Conservation (phyloP, 306 rosid species). For the Cicer pinnatifidum region DNA sequence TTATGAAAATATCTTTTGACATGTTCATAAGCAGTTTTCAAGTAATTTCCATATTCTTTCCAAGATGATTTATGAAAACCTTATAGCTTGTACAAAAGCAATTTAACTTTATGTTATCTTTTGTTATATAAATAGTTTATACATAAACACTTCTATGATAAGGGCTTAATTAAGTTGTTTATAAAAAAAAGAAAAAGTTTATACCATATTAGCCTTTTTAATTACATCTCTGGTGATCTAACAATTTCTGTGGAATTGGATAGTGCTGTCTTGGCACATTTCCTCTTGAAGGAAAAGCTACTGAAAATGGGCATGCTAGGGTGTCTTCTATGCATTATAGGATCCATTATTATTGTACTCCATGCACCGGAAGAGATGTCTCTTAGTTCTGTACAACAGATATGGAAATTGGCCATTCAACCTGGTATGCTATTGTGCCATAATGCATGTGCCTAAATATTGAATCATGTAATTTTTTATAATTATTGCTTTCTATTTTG, state of each 20-base stretch:
- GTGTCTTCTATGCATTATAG: constrained; percentile 81
- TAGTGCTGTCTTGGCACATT: constrained; percentile 91
- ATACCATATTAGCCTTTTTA: background rate
- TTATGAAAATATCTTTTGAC: too few relatives aligned
- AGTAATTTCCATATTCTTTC: too few relatives aligned
- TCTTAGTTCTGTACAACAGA: constrained; percentile 69
- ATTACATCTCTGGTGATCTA: background rate
- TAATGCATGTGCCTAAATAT: background rate
- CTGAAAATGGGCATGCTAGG: constrained; percentile 89
- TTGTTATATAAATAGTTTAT: too few relatives aligned
- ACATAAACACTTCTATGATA: too few relatives aligned
- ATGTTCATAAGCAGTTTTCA: too few relatives aligned
- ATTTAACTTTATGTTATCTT: too few relatives aligned
- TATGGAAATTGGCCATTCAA: constrained; percentile 85
- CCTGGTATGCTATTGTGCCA: constrained; percentile 59
- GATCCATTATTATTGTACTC: constrained; percentile 76
- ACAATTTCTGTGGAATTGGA: constrained; percentile 42
- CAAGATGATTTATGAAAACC: too few relatives aligned
- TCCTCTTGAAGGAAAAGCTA: constrained; percentile 76
- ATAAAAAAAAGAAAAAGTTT: background rate
- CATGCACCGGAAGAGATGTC: constrained; percentile 74
- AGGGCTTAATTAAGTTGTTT: too few relatives aligned
- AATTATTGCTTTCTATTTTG: constrained; percentile 37
- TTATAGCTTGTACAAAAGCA: too few relatives aligned
- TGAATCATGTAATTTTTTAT: constrained; percentile 15